Evolutionary conservation across 2,329 filamentous ascomycete species (phyloP), one percentile per base, ranked within the genome.

Genomic region (Fusarium multiceps): DNA sequence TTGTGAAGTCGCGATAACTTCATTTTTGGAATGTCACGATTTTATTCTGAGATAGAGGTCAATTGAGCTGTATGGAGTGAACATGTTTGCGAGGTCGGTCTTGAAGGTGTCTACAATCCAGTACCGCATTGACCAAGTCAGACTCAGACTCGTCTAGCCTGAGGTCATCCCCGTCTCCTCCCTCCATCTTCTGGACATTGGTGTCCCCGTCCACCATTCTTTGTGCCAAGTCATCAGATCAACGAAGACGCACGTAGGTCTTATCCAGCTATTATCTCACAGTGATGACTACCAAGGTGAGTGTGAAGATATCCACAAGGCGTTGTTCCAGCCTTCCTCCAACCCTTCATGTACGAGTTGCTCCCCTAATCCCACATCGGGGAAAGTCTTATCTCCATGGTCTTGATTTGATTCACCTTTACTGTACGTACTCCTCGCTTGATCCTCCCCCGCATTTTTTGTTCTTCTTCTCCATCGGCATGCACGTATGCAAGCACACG

Each of bases 311-410:
- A 67, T 67, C 63, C 63, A 63, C 55, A 43, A 37, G 56, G 49
- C 50, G 49, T 48, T 25, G 40, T 41, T 37, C 63, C 62, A 66
- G 49, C 55, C 62, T 66, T 49, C 47, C 41, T 47, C 23, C 47
- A 66, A 63, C 51, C 66, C 51, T 48, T 63, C 66, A 70, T 70
- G 67, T 71, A 70, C 63, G 68, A 63, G 59, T 70, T 70, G 67
- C 67, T 43, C 46, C 32, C 55, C 54, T 42, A 34, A 67, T 68
- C 27, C 67, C 63, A 53, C 20, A 70, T 68, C 32, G 46, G 63
- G 67, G 20, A 63, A 71, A 60, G 67, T 20, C 67, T 68, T 70
- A 70, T 71, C 67, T 59, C 43, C 55, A 45, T 59, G 9, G 9
- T 46, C 48, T 49, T 25, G 43, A 28, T 18, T 32, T 49, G 37